These are phyloP conservation scores for Taiwanofungus camphoratus DNA, from an alignment of 1,284 basidiomycete species.

Conservation along the genomic window DNA sequence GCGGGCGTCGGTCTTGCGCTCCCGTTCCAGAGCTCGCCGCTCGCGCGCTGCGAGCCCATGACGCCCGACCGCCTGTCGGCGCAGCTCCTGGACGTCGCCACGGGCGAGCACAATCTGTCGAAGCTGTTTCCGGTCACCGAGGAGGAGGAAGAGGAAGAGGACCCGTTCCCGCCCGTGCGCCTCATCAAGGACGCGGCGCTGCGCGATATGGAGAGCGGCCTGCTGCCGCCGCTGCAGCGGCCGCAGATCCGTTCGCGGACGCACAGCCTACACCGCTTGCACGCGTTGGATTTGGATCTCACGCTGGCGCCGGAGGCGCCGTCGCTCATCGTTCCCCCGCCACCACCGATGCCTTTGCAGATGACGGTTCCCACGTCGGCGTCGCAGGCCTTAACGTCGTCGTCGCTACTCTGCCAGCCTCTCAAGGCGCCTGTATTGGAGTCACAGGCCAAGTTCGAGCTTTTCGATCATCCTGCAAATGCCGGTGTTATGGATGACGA, in stretches of 20 bases:
- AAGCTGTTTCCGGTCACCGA: conserved; percentile 45
- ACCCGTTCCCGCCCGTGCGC: conserved; percentile 10
- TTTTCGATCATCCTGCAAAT: conserved; percentile 16
- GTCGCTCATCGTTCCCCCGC: conserved; percentile 8
- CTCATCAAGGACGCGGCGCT: conserved; percentile 1
- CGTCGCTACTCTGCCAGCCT: conserved; percentile 20
- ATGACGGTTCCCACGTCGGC: conserved; percentile 5
- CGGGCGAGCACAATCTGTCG: conserved; percentile 21
- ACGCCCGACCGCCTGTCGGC: conserved; percentile 16
- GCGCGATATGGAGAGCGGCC: conserved; percentile 17
- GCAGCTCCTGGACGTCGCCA: conserved; percentile 18
- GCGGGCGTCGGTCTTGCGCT: conserved; percentile 34
- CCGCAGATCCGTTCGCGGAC: conserved; percentile 25
- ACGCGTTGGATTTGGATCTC: conserved; percentile 11
- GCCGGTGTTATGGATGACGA: conserved; percentile 11
- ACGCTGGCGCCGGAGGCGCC: conserved; percentile 7
- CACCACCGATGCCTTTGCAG: not conserved
- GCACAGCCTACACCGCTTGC: conserved; percentile 23
- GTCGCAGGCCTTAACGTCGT: conserved; percentile 9
- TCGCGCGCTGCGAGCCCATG: conserved; percentile 33
- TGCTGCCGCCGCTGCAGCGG: conserved; percentile 16
- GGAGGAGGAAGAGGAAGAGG: conserved; percentile 38
- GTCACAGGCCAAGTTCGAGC: conserved; percentile 16
- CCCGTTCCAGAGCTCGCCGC: conserved; percentile 37
- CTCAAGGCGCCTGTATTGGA: conserved; percentile 17